A percentile compares a stretch with the other conserved stretches of the same genome.
These are phyloP conservation scores for Sarocladium oryzae DNA, from an alignment of 2,329 filamentous ascomycete species.

Conservation along the genomic window DNA sequence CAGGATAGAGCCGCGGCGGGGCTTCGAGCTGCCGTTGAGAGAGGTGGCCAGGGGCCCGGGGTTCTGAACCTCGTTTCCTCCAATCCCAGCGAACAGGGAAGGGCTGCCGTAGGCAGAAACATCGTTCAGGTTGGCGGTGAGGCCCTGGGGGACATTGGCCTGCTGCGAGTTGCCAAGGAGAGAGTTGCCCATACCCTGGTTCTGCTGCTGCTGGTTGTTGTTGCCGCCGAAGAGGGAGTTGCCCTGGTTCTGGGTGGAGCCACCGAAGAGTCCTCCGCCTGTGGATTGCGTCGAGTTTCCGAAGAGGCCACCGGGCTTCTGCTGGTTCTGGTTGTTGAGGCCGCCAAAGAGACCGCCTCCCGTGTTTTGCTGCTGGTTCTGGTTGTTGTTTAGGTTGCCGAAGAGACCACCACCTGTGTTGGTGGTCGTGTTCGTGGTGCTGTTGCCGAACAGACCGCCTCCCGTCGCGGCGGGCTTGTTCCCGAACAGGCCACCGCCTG, in stretches of 20 bases:
- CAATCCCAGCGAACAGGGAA: slow-evolving; percentile 74
- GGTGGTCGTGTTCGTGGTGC: slow-evolving; percentile 21
- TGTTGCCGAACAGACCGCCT: slow-evolving; percentile 39
- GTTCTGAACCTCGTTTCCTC: slow-evolving; percentile 55
- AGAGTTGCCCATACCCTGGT: slow-evolving; percentile 40
- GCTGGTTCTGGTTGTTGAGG: slow-evolving; percentile 26
- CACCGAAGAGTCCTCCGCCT: slow-evolving; percentile 50
- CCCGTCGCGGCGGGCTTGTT: slow-evolving; percentile 3
- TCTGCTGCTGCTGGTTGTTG: slow-evolving; percentile 43
- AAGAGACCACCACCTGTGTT: slow-evolving; percentile 22
- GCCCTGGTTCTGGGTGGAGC: slow-evolving; percentile 38
- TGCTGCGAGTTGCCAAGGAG: slow-evolving; percentile 52
- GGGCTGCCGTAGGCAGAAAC: slow-evolving; percentile 86
- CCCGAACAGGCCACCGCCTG: background rate
- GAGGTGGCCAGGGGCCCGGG: slow-evolving; percentile 90
- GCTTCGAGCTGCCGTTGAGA: slow-evolving; percentile 66
- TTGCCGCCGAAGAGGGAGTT: slow-evolving; percentile 39
- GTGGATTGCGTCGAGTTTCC: slow-evolving; percentile 38
- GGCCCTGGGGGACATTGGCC: slow-evolving; percentile 49
- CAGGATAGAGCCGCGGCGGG: slow-evolving; percentile 71
- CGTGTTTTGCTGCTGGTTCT: slow-evolving; percentile 21
- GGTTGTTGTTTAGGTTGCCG: slow-evolving; percentile 25
- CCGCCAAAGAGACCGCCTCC: slow-evolving; percentile 43
- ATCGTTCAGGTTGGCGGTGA: slow-evolving; percentile 76
- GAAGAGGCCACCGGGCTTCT: slow-evolving; percentile 46